Conservation (phyloP, 2,329 filamentous ascomycete genomes). For the Rachicladosporium sp. region DNA sequence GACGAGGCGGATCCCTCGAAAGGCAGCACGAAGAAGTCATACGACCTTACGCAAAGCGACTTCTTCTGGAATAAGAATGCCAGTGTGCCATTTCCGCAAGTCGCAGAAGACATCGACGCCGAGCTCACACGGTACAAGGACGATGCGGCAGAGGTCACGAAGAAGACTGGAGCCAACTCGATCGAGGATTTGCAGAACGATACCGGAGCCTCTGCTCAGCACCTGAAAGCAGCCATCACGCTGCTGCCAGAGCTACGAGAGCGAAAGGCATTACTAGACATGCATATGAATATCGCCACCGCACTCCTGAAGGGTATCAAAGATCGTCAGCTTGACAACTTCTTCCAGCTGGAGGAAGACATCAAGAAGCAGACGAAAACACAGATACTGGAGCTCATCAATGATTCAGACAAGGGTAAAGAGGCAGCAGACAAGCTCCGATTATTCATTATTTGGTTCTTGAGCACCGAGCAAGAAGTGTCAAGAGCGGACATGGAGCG, state of each 20-base stretch:
- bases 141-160: constrained; percentile 85
- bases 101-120: constrained; percentile 89
- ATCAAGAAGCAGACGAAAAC: constrained; percentile 82
- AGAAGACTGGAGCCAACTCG: constrained; percentile 83
- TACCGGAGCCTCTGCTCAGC: constrained; percentile 76
- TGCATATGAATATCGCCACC: constrained; percentile 98
- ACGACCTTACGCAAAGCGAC: constrained; percentile 79
- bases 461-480: constrained; percentile 85
- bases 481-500: constrained; percentile 69
- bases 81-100: constrained; percentile 80
- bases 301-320: constrained; percentile 74
- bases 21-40: constrained; percentile 71
- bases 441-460: constrained; percentile 91
- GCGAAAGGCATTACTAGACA: constrained; percentile 83
- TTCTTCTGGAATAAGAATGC: constrained; percentile 97
- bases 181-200: constrained; percentile 89
- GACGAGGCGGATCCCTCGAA: constrained; percentile 67
- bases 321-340: constrained; percentile 87
- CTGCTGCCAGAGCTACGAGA: constrained; percentile 83
- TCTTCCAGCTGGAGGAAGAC: constrained; percentile 87
- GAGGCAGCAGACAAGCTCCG: constrained; percentile 81
- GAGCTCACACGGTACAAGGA: constrained; percentile 93
- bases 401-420: constrained; percentile 67
- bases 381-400: constrained; percentile 79
- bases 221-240: constrained; percentile 91